Conservation (phyloP, 805 yeast species). For the Jamesozyma lodderae region DNA sequence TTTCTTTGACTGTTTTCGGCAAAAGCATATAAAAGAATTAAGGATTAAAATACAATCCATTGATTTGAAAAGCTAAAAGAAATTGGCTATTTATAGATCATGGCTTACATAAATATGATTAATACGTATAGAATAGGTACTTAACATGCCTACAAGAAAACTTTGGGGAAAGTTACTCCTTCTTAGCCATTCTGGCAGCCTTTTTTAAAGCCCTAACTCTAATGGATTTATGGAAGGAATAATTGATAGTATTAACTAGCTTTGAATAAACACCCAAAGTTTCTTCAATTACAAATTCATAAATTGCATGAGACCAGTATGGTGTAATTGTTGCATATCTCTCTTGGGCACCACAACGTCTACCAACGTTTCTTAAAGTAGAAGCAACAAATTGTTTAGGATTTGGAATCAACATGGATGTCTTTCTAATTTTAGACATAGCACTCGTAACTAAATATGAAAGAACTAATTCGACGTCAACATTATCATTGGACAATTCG, state of each 20-base stretch:
- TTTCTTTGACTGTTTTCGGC: no score
- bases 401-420: slow-evolving; percentile 69
- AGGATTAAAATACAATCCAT: no score
- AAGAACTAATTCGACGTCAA: slow-evolving; percentile 79
- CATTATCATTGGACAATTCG: slow-evolving; percentile 56
- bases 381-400: slow-evolving; percentile 75
- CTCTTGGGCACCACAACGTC: slow-evolving; percentile 88
- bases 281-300: slow-evolving; percentile 74
- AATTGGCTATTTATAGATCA: no score
- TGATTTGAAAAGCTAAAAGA: no score
- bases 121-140: no score
- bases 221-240: slow-evolving; percentile 68
- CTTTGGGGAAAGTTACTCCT: slow-evolving; percentile 17
- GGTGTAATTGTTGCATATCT: slow-evolving; percentile 83
- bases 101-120: not conserved
- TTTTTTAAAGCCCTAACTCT: slow-evolving; percentile 77
- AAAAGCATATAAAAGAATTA: no score
- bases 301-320: slow-evolving; percentile 85
- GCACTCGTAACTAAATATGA: slow-evolving; percentile 90
- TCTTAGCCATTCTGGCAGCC: slow-evolving; percentile 28
- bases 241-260: slow-evolving; percentile 60
- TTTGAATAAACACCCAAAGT: slow-evolving; percentile 76
- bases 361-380: slow-evolving; percentile 61
- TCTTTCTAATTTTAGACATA: slow-evolving; percentile 84
- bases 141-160: no score